phyloP scores from a whole-genome alignment of 345 rosid genomes.

The Eutrema heterophyllum region DNA sequence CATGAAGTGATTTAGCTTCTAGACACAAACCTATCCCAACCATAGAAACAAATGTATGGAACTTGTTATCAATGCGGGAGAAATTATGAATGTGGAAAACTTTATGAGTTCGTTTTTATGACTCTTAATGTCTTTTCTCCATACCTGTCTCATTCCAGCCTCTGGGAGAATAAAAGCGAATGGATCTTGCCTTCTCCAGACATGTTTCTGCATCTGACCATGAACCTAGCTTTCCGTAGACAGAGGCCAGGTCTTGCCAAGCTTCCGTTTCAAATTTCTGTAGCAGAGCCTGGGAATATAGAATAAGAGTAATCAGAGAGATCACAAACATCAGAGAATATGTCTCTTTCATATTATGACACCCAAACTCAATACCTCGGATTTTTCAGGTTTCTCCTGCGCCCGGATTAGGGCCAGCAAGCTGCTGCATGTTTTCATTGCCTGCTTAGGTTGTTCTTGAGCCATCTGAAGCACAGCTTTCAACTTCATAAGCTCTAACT shows the following conservation, averaged over 20 bases:
- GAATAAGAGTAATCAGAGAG: not conserved
- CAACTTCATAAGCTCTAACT: constrained; percentile 70
- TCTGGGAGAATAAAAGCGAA: constrained; percentile 57
- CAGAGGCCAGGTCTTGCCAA: constrained; percentile 81
- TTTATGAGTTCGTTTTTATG: not conserved
- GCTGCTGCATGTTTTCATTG: constrained; percentile 79
- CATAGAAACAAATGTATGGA: not conserved
- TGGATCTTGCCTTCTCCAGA: constrained; percentile 62
- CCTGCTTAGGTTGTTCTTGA: constrained; percentile 79
- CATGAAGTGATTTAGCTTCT: constrained; percentile 61
- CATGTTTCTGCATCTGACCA: constrained; percentile 76
- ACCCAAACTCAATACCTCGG: constrained; percentile 42
- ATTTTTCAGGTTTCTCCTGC: constrained; percentile 45
- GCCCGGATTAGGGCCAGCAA: constrained; percentile 72
- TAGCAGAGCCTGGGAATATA: constrained; percentile 39
- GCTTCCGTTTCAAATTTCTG: constrained; percentile 56
- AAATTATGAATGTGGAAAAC: not conserved
- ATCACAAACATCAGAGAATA: not conserved
- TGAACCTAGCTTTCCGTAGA: constrained; percentile 60
- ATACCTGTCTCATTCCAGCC: constrained; percentile 82
- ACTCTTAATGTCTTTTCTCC: not conserved
- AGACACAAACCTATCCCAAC: constrained; percentile 54
- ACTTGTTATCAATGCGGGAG: not conserved
- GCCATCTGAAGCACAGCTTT: constrained; percentile 78
- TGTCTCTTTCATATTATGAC: constrained; percentile 3